Conservation (phyloP, 2,329 filamentous ascomycete genomes). For the Colletotrichum phormii region DNA sequence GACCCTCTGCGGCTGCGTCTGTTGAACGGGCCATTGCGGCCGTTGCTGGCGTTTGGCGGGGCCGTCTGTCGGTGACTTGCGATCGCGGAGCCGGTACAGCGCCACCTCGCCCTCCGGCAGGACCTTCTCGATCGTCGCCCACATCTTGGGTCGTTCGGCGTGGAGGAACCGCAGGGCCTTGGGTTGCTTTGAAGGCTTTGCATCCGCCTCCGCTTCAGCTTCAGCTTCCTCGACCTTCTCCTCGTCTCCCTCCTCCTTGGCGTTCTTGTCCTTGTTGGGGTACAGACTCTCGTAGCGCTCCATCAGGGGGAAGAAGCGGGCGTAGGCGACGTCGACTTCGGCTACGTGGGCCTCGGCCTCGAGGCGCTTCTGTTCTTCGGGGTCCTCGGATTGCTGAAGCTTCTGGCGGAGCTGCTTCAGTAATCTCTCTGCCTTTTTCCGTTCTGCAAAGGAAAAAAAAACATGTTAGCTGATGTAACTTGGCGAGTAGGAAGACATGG, state of each 20-base stretch:
- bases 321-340: slow-evolving; percentile 81
- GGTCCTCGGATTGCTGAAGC: slow-evolving; percentile 62
- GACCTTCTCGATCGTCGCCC: slow-evolving; percentile 73
- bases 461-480: not conserved
- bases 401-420: slow-evolving; percentile 73
- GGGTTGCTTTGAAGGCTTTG: slow-evolving; percentile 53
- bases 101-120: slow-evolving; percentile 66
- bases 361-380: slow-evolving; percentile 63
- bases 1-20: slow-evolving; percentile 34
- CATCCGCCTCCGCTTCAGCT: slow-evolving; percentile 48
- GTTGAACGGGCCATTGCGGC: slow-evolving; percentile 29
- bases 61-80: slow-evolving; percentile 48
- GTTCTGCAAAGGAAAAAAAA: slow-evolving; percentile 59
- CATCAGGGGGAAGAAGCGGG: slow-evolving; percentile 77
- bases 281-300: slow-evolving; percentile 78
- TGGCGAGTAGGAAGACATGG: not conserved
- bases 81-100: slow-evolving; percentile 67
- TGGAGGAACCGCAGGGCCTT: slow-evolving; percentile 51
- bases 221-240: slow-evolving; percentile 45
- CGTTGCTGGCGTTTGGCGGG: slow-evolving; percentile 26
- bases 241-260: slow-evolving; percentile 48
- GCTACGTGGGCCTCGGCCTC: slow-evolving; percentile 72
- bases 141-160: slow-evolving; percentile 70
- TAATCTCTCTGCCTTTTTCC: slow-evolving; percentile 77
- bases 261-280: slow-evolving; percentile 47